Percentiles rank a stretch among this genome's conserved stretches.
Evolutionary conservation across 352 stramenopile species (phyloP).

Genomic region (Phytophthora brassicae): DNA sequence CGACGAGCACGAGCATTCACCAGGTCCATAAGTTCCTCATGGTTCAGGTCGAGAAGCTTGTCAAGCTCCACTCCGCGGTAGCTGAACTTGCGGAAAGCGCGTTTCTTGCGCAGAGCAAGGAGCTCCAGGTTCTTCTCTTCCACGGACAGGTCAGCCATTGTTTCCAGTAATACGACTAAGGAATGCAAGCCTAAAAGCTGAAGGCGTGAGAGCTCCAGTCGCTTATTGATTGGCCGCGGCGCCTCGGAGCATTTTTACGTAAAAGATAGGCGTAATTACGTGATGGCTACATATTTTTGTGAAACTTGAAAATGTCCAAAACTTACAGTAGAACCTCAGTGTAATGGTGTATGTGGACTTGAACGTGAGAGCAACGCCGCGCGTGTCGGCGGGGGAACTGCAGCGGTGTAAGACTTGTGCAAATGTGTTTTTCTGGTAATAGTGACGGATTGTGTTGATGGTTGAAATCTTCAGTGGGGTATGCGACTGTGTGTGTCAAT

Average conservation of each 20-base stretch:
- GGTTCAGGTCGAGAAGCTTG: constrained; percentile 98
- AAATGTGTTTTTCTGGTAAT: too few relatives aligned
- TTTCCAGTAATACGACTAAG: constrained; percentile 44
- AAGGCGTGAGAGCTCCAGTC: background rate
- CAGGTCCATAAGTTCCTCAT: constrained; percentile 99
- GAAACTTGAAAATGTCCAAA: too few relatives aligned
- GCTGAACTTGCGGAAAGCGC: constrained; percentile 99
- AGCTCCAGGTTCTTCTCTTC: constrained; percentile 85
- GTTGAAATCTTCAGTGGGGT: constrained; percentile 54
- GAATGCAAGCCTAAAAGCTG: constrained; percentile 9
- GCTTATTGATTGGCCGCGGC: constrained; percentile 18
- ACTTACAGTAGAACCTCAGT: too few relatives aligned
- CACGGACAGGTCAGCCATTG: constrained; percentile 49
- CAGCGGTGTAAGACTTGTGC: constrained; percentile 61
- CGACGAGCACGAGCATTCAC: constrained; percentile 95
- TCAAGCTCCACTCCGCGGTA: constrained; percentile 99
- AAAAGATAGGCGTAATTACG: background rate
- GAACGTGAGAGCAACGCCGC: constrained; percentile 56
- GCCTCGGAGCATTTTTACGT: constrained; percentile 7
- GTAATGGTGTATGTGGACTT: constrained; percentile 73
- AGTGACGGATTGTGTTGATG: background rate
- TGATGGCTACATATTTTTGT: too few relatives aligned
- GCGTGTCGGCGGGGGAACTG: constrained; percentile 60
- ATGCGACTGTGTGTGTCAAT: constrained; percentile 61
- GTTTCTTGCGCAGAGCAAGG: constrained; percentile 98